These are phyloP conservation scores for Chlorella sorokiniana DNA, from an alignment of 139 green algal species.

Conservation along the genomic window DNA sequence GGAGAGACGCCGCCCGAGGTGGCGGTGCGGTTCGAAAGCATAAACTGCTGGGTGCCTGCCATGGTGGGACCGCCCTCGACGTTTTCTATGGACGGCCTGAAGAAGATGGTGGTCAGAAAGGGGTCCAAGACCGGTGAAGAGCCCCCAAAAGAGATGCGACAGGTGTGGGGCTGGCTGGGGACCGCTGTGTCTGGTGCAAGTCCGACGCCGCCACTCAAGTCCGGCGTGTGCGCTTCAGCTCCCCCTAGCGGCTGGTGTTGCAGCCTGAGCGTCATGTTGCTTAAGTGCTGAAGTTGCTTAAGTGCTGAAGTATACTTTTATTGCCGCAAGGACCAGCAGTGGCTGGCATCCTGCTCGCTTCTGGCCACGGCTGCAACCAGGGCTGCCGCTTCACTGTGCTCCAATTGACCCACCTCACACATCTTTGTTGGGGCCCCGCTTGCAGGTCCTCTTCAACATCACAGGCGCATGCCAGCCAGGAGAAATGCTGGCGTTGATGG, in stretches of 20 bases:
- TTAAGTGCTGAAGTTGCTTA: no score
- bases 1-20: not conserved
- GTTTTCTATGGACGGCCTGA: not conserved
- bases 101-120: not conserved
- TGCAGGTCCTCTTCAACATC: constrained; percentile 64
- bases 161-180: constrained; percentile 5
- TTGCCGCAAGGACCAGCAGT: not conserved
- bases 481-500: constrained; percentile 69
- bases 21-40: not conserved
- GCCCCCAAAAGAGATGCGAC: constrained; percentile 17
- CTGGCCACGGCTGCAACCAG: not conserved
- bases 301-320: constrained; percentile 1
- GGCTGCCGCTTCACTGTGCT: not conserved
- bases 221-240: no score
- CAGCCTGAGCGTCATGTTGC: no score
- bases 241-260: no score
- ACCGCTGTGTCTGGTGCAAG: not conserved
- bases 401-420: not conserved
- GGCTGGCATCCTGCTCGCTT: not conserved
- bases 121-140: not conserved
- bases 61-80: not conserved
- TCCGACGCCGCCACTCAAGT: not conserved
- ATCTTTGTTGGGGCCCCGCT: not conserved
- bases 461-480: constrained; percentile 51
- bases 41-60: not conserved